These are phyloP conservation scores for Acidomyces sp. DNA, from an alignment of 495 filamentous ascomycete genomes.

Conservation along the genomic window DNA sequence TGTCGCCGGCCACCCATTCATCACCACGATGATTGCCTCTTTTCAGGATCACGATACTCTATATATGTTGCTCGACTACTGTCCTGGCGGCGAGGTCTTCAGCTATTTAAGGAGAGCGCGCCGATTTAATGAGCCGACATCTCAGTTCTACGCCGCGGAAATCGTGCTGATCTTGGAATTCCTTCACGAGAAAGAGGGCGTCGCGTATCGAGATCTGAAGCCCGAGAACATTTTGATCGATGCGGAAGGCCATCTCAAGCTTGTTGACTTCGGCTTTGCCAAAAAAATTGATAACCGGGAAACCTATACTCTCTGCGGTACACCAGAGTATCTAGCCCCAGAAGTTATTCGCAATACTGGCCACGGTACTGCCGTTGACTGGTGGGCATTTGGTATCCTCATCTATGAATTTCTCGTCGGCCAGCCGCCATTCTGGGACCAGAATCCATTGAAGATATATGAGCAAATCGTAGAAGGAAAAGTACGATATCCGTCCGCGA, in stretches of 20 bases:
- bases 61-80: constrained; percentile 90
- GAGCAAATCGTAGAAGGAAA: constrained; percentile 73
- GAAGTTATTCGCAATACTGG: constrained; percentile 89
- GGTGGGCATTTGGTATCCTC: constrained; percentile 95
- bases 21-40: constrained; percentile 77
- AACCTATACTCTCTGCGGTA: constrained; percentile 94
- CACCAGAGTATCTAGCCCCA: constrained; percentile 90
- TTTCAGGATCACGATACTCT: constrained; percentile 82
- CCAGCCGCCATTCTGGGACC: constrained; percentile 94
- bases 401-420: constrained; percentile 94
- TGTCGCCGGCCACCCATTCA: constrained; percentile 87
- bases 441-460: constrained; percentile 92
- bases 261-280: constrained; percentile 98
- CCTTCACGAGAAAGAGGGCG: constrained; percentile 72
- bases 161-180: constrained; percentile 87
- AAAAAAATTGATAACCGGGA: constrained; percentile 65
- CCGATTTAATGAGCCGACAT: constrained; percentile 72
- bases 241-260: constrained; percentile 81
- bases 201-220: constrained; percentile 92
- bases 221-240: constrained; percentile 93
- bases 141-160: constrained; percentile 90
- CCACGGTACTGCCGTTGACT: constrained; percentile 94
- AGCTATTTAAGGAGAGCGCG: constrained; percentile 76
- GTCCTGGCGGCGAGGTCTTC: constrained; percentile 91
- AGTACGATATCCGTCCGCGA: constrained; percentile 52